Evolutionary conservation across 305 asterid genomes (phyloP).

Genomic region (Solanum hybrid): DNA sequence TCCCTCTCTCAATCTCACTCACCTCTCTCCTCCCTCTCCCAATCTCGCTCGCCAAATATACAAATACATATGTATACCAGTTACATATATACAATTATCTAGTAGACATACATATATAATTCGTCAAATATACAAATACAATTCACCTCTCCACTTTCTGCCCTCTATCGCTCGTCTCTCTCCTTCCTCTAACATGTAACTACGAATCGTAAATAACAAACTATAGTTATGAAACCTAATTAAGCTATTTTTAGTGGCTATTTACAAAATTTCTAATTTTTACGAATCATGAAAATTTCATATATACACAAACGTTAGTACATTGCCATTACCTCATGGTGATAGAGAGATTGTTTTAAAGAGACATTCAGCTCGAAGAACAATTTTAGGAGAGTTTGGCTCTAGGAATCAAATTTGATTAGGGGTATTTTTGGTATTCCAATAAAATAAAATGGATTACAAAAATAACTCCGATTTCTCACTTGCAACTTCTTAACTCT

Average conservation of each 20-base stretch:
- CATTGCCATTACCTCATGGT: not conserved
- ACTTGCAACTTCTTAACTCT: not conserved
- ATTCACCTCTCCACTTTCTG: too few species aligned
- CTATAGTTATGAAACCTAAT: not conserved
- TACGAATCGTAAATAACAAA: too few species aligned
- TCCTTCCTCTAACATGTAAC: not conserved
- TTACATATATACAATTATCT: too few species aligned
- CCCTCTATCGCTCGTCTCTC: not conserved
- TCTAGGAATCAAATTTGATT: not conserved
- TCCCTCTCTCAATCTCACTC: not conserved
- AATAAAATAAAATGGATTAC: not conserved
- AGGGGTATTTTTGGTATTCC: not conserved
- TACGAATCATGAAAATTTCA: not conserved
- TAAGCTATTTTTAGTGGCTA: too few species aligned
- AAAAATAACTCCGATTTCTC: not conserved
- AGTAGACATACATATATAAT: too few species aligned
- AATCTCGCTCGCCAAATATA: not conserved
- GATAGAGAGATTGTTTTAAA: too few species aligned
- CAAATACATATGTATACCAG: not conserved
- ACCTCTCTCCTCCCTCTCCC: not conserved
- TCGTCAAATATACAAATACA: too few species aligned
- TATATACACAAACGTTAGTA: too few species aligned
- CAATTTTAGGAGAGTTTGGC: not conserved
- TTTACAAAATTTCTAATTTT: not conserved
- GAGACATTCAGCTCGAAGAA: not conserved